Evolutionary conservation across 441 rosid species (phyloP).

Genomic region (Gossypium schwendimanii): DNA sequence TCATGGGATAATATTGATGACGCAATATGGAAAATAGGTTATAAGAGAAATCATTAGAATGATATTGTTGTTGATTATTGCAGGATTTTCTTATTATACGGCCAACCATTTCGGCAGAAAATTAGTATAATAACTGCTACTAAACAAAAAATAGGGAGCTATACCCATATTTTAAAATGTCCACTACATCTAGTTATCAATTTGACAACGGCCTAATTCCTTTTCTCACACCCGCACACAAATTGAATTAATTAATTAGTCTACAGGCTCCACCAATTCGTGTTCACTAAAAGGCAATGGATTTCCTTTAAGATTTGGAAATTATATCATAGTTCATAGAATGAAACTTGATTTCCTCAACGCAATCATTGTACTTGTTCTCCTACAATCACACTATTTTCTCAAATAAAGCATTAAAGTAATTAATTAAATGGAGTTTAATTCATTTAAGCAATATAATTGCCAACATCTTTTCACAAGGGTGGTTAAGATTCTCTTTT

Average conservation of each 20-base stretch:
- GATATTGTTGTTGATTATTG: not conserved
- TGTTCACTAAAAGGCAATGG: not conserved
- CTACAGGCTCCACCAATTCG: not conserved
- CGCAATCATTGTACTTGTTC: not conserved
- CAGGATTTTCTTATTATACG: not conserved
- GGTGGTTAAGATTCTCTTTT: too few species aligned
- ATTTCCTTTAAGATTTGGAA: conserved; percentile 1
- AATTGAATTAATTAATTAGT: not conserved
- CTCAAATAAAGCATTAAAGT: not conserved
- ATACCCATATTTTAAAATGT: not conserved
- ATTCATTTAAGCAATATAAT: too few species aligned
- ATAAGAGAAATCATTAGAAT: too few species aligned
- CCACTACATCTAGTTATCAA: not conserved
- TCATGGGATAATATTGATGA: too few species aligned
- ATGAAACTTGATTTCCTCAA: not conserved
- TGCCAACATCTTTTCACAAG: too few species aligned
- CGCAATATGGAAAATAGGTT: too few species aligned
- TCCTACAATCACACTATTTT: not conserved
- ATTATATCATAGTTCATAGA: not conserved
- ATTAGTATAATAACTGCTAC: not conserved
- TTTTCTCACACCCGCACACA: not conserved
- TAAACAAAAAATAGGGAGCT: not conserved
- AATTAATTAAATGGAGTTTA: too few species aligned
- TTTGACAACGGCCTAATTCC: not conserved
- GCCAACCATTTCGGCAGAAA: not conserved